Evolutionary conservation across 768 basidiomycete species (phyloP), one percentile per base, ranked within the genome.

Genomic region (Terana coerulea): DNA sequence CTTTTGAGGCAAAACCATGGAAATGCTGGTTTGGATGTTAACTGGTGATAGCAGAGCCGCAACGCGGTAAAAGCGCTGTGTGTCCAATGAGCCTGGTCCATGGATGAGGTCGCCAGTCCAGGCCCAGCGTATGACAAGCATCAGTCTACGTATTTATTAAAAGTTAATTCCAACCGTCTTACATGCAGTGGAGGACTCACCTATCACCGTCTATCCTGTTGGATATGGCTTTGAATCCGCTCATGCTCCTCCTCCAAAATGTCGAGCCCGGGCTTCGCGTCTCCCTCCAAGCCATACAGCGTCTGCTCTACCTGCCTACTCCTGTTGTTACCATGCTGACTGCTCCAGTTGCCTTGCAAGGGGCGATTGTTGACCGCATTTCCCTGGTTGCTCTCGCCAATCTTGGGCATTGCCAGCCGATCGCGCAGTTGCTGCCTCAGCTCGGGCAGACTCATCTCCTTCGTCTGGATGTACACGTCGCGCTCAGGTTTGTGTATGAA

Each of bases 221-320:
- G 15, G 11, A 48, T 41, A 14, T 51, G 35, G 26, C 67, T 9
- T 49, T 42, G 28, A 21, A 63, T 58, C 33, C 56, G 62, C 58
- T 60, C 56, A 35, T 59, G 49, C 55, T 64, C 59, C 12, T 80
- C 80, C 60, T 73, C 65, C 53, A 83, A 43, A 9, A 71, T 64
- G 40, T 81, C 80, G 55, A 75, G 63, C 1, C 77, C 77, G 4
- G 80, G 80, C 52, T 47, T 46, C 14, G 56, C 48, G 24, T 55
- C 54, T 3, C 54, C 58, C 41, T 75, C 70, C 26, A 77, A 70
- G 11, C 83, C 83, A 61, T 77, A 81, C 53, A 84, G 59, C 41
- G 81, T 77, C 55, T 75, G 72, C 47, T 75, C 62, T 47, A 83
- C 75, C 64, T 66, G n/a, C 72, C 35, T 49, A 46, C 56, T 79